phyloP scores from a whole-genome alignment of 768 basidiomycete species.

The Phlegmacium glaucopus region DNA sequence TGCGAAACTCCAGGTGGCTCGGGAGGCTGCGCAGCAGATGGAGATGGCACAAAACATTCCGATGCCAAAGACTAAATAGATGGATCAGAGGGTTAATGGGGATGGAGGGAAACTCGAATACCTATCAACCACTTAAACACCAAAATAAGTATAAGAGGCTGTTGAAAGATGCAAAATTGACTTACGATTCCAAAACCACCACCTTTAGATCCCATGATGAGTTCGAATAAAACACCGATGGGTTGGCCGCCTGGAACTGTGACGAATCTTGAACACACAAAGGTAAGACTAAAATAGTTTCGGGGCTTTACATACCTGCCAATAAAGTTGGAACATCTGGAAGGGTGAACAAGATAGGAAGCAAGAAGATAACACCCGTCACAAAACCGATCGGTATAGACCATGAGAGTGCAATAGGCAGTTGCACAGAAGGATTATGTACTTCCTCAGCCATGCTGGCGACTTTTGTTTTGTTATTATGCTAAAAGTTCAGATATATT shows the following conservation, averaged over 20 bases:
- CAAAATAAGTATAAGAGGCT: background rate
- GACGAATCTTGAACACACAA: constrained; percentile 1
- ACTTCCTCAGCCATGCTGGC: constrained; percentile 71
- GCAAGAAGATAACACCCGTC: constrained; percentile 50
- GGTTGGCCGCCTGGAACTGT: constrained; percentile 61
- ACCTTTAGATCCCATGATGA: constrained; percentile 56
- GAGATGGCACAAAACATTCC: constrained; percentile 65
- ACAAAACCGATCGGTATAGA: constrained; percentile 51
- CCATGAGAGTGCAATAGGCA: constrained; percentile 53
- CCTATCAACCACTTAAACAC: constrained; percentile 37
- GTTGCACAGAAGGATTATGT: constrained; percentile 48
- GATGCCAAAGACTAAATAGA: constrained; percentile 45
- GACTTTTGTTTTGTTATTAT: constrained; percentile 37
- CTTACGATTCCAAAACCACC: constrained; percentile 62
- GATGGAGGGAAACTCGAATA: constrained; percentile 18
- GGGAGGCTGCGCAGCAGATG: constrained; percentile 62
- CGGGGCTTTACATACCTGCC: constrained; percentile 37
- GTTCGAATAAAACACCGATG: constrained; percentile 57
- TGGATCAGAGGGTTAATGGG: constrained; percentile 1
- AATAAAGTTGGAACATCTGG: constrained; percentile 54
- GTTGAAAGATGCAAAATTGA: background rate
- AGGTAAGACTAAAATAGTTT: background rate
- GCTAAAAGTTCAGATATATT: background rate
- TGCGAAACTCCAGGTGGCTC: constrained; percentile 70
- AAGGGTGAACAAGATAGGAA: constrained; percentile 64